These are phyloP conservation scores for Vaccinium macrocarpon DNA, from an alignment of 148 eudicot genomes.

Conservation along the genomic window DNA sequence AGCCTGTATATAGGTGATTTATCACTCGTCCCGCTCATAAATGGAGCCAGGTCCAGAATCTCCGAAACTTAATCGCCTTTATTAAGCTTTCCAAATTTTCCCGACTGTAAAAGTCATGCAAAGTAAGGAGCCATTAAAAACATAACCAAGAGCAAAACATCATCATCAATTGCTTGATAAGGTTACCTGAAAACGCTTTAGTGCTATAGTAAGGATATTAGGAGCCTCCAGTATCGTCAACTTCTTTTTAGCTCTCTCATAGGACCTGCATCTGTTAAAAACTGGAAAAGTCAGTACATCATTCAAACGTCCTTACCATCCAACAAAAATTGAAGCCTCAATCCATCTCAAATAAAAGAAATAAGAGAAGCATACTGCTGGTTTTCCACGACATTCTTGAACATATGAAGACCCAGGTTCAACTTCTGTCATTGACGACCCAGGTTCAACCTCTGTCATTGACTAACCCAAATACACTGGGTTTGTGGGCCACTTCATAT, in stretches of 20 bases:
- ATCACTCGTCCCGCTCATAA: slow-evolving; percentile 68
- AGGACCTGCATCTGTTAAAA: slow-evolving; percentile 63
- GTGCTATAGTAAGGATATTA: slow-evolving; percentile 74
- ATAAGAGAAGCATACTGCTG: background rate
- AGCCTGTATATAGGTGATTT: slow-evolving; percentile 72
- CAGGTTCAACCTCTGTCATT: background rate
- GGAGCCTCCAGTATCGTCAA: slow-evolving; percentile 77
- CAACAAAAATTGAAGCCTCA: background rate
- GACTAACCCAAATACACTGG: background rate
- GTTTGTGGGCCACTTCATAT: background rate
- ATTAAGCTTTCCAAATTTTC: slow-evolving; percentile 80
- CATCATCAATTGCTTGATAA: background rate
- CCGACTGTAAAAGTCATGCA: slow-evolving; percentile 50
- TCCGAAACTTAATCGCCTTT: slow-evolving; percentile 74
- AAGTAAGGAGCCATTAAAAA: slow-evolving; percentile 14
- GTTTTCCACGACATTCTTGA: background rate
- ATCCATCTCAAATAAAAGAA: background rate
- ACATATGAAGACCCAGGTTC: background rate
- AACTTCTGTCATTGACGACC: background rate
- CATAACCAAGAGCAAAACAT: slow-evolving; percentile 4
- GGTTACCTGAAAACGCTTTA: slow-evolving; percentile 79
- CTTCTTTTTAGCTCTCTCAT: slow-evolving; percentile 86
- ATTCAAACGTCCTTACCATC: background rate
- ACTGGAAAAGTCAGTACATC: background rate
- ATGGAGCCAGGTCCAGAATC: slow-evolving; percentile 71